Evolutionary conservation across 2,329 filamentous ascomycete species (phyloP), one percentile per base, ranked within the genome.

Genomic region (Aspergillus terreus): DNA sequence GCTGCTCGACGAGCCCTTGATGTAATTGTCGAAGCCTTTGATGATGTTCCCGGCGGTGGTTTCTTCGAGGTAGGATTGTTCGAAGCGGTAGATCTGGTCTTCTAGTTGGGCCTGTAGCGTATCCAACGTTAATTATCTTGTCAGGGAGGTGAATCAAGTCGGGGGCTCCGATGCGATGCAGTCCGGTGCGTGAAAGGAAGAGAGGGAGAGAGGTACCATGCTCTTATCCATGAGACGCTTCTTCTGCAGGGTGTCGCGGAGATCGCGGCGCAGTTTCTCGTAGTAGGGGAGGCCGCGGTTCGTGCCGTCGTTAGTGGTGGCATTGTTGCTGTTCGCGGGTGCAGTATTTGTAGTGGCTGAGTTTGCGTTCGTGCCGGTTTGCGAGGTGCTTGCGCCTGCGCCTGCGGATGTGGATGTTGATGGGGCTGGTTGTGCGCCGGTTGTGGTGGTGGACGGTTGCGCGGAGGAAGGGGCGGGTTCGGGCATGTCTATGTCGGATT

Each of bases 11-110:
- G 81, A 82, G 49, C 90, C 92, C 72, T 99, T 99, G 78, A 96
- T 95, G 75, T 97, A 99, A 68, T 91, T 95, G 71, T 99, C 94
- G 71, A 99, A 99, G 19, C 94, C 94, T 45, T 89, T 91, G 69
- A 99, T 92, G 67, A 99, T 97, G 75, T 99, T 99, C 42, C 94
- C 94, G 17, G 82, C 82, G 62, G 80, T 84, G 4, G 91, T 95
- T 64, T 90, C 90, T 70, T 97, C 92, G 47, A 99, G 84, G 70
- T 99, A 99, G 15, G 86, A 81, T 52, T 86, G 84, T 71, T 99
- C 94, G 64, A 90, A 87, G 58, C 87, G 84, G 67, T 82, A 85
- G 63, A 99, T 97, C 58, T 82, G 81, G 46, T 95, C 89, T 76
- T 99, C 94, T 52, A 85, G 72, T 60, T 75, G 69, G 47, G 77